Base-by-base conservation (phyloP, 2,329 filamentous ascomycete species). In the Rhexocercosporidium sp. region DNA sequence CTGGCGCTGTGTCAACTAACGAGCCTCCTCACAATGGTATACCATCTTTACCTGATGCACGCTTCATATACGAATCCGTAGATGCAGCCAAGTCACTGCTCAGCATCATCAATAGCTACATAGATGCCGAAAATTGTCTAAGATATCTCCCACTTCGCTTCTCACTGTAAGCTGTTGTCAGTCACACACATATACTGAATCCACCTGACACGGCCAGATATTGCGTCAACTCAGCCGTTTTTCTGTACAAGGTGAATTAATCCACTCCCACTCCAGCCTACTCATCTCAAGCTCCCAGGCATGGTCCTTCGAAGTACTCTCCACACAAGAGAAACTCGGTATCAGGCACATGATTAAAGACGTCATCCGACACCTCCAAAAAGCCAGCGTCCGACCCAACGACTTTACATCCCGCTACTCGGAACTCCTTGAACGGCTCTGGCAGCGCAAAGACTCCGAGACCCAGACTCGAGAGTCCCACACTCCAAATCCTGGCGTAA, bases 41-140 rank as follows among this genome's bases (percentile, higher is more conserved):
- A 2, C 85, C 86, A 5, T 84, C 84, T 0, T 84, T 86, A 65
- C 86, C 86, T 7, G 87, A 90, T 72, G 86, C 87, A 6, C 82
- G 87, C 3, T 89, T 89, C 76, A 89, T 90, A 65, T 89, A 88
- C 75, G 86, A 88, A 72, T 86, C 86, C 1, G 84, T 90, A 11
- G 86, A 89, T 72, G 86, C 87, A 3, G 87, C 87, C 0, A 88
- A 88, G 72, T 83, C 84, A 0, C 83, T 89, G 34, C 78, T 90
- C n/a, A 84, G 82, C 34, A 87, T 86, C 1, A 79, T 89, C 18
- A 88, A 86, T 70, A 85, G 84, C 65, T 84, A 83, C 67, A 83
- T 89, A 34, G 84, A 89, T 69, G 86, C 87, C 0, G 82, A 84
- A 54, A 82, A 82, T 27, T 85, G 86, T 53, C 80, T 89, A 22